Evolutionary conservation across 495 filamentous ascomycete genomes (phyloP), one percentile per base, ranked within the genome.

Genomic region (Penicillium waksmanii): DNA sequence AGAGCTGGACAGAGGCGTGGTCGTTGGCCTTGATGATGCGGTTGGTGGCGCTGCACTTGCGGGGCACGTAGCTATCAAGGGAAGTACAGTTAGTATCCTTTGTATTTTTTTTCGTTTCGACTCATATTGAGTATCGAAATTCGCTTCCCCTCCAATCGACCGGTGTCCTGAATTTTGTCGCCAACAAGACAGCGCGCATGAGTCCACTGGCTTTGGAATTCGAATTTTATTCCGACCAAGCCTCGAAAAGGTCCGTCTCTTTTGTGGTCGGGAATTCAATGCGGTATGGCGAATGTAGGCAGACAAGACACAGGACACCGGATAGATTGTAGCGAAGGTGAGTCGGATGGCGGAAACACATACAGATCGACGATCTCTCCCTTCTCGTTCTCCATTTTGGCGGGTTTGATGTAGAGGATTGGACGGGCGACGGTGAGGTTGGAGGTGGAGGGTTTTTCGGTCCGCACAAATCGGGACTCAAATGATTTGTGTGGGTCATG

Each of bases 11-110:
- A 55, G 89, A 93, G 68, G 90, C 91, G 84, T 96, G 91, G 82
- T 96, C 95, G 82, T 97, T 97, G 83, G 95, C 91, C 85, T 97
- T 97, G 87, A 98, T 97, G 87, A 98, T 97, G 80, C 91, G 87
- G 89, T 90, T 90, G 78, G 91, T 94, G 71, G 91, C 91, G 77
- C 85, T 89, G 89, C 91, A 94, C 87, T 94, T 99, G 85, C 95
- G 92, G 78, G 96, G 94, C 84, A 97, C 92, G 86, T 97, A 98
- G 78, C 92, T 96, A 75, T 64, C 51, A 33, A 34, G 27, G 54
- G 52, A 49, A 35, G 49, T 10, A 31, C 10, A 60, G 70, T 74
- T 70, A 73, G 58, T 62, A 44, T 44, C 15, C 52, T 47, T 57
- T 12, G 36, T 38, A 19, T 62, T n/a, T 42, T 11, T 8, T 42